These are phyloP conservation scores for Diversispora epigaea DNA, from an alignment of 192 early-diverging fungal genomes.

Conservation along the genomic window DNA sequence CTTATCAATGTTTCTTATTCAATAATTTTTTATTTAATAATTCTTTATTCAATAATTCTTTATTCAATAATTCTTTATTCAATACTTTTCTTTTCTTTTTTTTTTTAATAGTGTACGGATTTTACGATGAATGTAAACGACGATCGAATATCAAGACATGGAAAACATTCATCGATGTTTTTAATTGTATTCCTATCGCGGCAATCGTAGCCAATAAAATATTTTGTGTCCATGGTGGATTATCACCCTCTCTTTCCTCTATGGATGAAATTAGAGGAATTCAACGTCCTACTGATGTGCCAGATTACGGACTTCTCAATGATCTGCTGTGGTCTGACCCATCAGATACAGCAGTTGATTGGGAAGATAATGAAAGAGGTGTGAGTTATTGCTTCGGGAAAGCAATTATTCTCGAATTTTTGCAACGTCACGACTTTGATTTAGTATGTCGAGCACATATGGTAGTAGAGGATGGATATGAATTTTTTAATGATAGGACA, in stretches of 20 bases:
- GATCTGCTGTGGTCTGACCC: slow-evolving; percentile 95
- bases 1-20: no score
- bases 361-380: slow-evolving; percentile 95
- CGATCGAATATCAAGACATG: slow-evolving; percentile 84
- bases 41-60: neutral
- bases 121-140: slow-evolving; percentile 97
- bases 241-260: slow-evolving; percentile 72
- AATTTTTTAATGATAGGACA: slow-evolving; percentile 89
- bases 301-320: slow-evolving; percentile 88
- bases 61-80: neutral
- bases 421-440: slow-evolving; percentile 85
- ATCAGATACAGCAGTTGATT: slow-evolving; percentile 70
- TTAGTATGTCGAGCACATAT: slow-evolving; percentile 91
- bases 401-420: slow-evolving; percentile 78
- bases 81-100: slow-evolving; percentile 26
- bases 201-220: slow-evolving; percentile 91
- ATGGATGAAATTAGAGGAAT: slow-evolving; percentile 88
- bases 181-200: slow-evolving; percentile 90
- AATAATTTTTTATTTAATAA: no score
- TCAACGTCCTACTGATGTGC: slow-evolving; percentile 82
- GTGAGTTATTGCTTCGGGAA: slow-evolving; percentile 93
- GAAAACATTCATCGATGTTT: slow-evolving; percentile 91
- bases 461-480: slow-evolving; percentile 98
- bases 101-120: slow-evolving; percentile 78
- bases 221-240: slow-evolving; percentile 93